Evolutionary conservation across 768 basidiomycete genomes (phyloP).

Genomic region (Russula foetens): DNA sequence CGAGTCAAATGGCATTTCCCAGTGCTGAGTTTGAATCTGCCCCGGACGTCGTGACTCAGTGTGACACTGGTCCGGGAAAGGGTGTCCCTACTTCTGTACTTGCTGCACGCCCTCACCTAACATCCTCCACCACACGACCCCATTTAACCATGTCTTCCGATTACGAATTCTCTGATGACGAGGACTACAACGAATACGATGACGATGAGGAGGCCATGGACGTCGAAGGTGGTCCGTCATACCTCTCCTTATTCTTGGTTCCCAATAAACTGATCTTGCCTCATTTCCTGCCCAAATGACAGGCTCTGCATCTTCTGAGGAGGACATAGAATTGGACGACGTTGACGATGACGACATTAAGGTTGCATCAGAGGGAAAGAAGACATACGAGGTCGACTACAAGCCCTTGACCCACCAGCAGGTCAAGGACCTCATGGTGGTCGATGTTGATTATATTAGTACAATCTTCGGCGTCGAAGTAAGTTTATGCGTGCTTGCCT

Average conservation of each 20-base stretch:
- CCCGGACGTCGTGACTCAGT: not conserved
- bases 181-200: slow-evolving; percentile 49
- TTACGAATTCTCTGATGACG: slow-evolving; percentile 64
- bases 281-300: slow-evolving; percentile 16
- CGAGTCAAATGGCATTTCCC: not conserved
- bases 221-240: slow-evolving; percentile 45
- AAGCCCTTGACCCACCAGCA: slow-evolving; percentile 62
- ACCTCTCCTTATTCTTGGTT: slow-evolving; percentile 15
- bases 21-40: slow-evolving; percentile 6
- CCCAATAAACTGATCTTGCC: slow-evolving; percentile 18
- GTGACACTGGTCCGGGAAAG: not conserved
- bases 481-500: slow-evolving; percentile 28
- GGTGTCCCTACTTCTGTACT: not conserved
- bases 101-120: not conserved
- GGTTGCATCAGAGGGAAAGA: slow-evolving; percentile 43
- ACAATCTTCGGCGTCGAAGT: slow-evolving; percentile 87
- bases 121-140: not conserved
- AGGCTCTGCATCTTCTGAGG: slow-evolving; percentile 41
- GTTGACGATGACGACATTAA: slow-evolving; percentile 57
- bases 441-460: slow-evolving; percentile 79
- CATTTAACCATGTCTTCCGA: slow-evolving; percentile 47
- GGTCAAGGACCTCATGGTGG: slow-evolving; percentile 70
- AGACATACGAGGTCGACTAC: slow-evolving; percentile 81
- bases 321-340: slow-evolving; percentile 63
- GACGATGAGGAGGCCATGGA: slow-evolving; percentile 62